These are phyloP conservation scores for Sicyos baderoa DNA, from an alignment of 306 rosid genomes.

Conservation along the genomic window DNA sequence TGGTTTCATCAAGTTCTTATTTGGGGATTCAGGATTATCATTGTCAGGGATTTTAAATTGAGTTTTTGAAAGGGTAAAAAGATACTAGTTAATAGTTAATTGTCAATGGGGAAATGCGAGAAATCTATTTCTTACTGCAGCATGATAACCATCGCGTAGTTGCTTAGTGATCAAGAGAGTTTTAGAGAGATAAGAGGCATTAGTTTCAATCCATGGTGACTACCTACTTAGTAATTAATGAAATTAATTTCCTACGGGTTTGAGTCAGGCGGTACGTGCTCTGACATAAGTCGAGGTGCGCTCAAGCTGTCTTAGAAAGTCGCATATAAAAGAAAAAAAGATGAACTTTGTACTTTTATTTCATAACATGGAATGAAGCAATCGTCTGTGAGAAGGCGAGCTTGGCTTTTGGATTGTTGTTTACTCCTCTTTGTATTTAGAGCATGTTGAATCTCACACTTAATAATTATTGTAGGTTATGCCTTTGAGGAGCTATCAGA, in stretches of 20 bases:
- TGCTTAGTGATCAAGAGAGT: too few relatives aligned
- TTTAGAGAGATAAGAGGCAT: too few relatives aligned
- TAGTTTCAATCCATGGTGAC: too few relatives aligned
- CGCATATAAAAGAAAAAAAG: too few relatives aligned
- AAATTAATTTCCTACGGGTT: too few relatives aligned
- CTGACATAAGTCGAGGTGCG: too few relatives aligned
- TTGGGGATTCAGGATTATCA: background rate
- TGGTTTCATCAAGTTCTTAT: background rate
- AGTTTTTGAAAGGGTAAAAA: background rate
- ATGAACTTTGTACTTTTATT: background rate
- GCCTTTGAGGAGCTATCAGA: slow-evolving; percentile 86
- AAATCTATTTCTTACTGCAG: background rate
- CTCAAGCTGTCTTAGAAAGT: too few relatives aligned
- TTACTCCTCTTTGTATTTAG: background rate
- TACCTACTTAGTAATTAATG: too few relatives aligned
- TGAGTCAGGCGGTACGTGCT: too few relatives aligned
- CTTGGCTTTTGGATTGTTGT: background rate
- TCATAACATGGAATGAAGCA: background rate
- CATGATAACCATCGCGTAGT: too few relatives aligned
- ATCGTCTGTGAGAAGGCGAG: background rate
- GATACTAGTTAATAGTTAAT: background rate
- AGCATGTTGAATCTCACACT: slow-evolving; percentile 9
- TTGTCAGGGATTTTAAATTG: background rate
- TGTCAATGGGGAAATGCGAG: background rate
- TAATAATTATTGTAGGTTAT: slow-evolving; percentile 47